Evolutionary conservation across 2,329 filamentous ascomycete species (phyloP).

Genomic region (Moelleriella libera): DNA sequence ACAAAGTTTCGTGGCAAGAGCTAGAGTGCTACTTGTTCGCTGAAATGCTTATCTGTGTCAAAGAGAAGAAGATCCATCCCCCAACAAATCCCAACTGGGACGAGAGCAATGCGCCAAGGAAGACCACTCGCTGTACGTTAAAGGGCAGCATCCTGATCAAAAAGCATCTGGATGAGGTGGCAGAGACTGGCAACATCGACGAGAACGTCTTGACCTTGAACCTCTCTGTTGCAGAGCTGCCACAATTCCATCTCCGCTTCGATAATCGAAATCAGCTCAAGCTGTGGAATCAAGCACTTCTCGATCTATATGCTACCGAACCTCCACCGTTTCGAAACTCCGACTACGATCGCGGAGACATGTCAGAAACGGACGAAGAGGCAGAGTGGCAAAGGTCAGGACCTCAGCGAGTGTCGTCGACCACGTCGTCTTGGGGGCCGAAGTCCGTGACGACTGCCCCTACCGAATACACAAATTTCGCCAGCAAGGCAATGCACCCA

Average conservation of each 20-base stretch:
- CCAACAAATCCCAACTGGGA: constrained; percentile 49
- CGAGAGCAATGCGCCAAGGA: constrained; percentile 41
- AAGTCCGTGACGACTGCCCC: constrained; percentile 78
- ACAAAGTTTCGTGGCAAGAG: constrained; percentile 94
- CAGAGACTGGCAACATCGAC: constrained; percentile 55
- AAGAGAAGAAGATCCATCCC: constrained; percentile 69
- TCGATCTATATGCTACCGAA: constrained; percentile 67
- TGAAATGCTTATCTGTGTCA: constrained; percentile 98
- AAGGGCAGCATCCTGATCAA: constrained; percentile 98
- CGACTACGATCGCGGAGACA: constrained; percentile 67
- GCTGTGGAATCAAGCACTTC: constrained; percentile 75
- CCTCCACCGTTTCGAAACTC: constrained; percentile 47
- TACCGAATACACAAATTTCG: constrained; percentile 78
- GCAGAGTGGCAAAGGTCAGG: constrained; percentile 54
- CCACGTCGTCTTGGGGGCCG: constrained; percentile 67
- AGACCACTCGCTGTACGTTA: constrained; percentile 65
- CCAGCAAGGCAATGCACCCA: constrained; percentile 28
- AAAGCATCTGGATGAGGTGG: constrained; percentile 86
- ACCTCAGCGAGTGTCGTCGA: constrained; percentile 63
- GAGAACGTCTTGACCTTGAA: constrained; percentile 79
- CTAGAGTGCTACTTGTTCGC: constrained; percentile 93
- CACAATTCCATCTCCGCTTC: constrained; percentile 88
- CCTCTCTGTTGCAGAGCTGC: constrained; percentile 81
- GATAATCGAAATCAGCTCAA: constrained; percentile 73
- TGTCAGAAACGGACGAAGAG: constrained; percentile 77